These are phyloP conservation scores for Suhomyces prunicola DNA, from an alignment of 805 yeast species.

Conservation along the genomic window DNA sequence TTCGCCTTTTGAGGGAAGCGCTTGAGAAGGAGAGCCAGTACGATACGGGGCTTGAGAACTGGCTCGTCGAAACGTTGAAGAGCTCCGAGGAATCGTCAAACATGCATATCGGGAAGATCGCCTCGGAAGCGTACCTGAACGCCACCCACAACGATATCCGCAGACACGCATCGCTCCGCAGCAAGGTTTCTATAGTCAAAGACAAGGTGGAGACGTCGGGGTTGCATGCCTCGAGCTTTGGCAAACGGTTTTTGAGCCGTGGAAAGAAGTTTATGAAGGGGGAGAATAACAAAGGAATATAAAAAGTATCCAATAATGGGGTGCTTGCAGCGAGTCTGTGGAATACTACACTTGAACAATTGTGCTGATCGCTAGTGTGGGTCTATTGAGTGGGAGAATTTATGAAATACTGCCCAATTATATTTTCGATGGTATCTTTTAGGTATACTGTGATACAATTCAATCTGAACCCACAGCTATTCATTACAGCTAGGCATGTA, in stretches of 20 bases:
- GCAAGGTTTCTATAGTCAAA: constrained; percentile 47
- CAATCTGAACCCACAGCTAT: too few relatives aligned
- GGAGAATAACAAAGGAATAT: background rate
- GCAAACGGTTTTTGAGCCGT: constrained; percentile 53
- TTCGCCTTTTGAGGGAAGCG: constrained; percentile 40
- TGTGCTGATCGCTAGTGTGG: too few relatives aligned
- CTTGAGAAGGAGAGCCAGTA: constrained; percentile 39
- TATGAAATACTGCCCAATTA: too few relatives aligned
- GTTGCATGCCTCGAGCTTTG: constrained; percentile 49
- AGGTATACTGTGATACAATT: too few relatives aligned
- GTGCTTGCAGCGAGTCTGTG: too few relatives aligned
- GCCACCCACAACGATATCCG: constrained; percentile 56
- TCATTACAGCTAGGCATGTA: too few relatives aligned
- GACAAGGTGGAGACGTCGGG: constrained; percentile 46
- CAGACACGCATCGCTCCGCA: constrained; percentile 45
- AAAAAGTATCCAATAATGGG: too few relatives aligned
- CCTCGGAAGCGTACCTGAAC: constrained; percentile 62
- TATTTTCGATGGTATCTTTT: too few relatives aligned
- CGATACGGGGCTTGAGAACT: constrained; percentile 57
- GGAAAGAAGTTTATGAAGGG: constrained; percentile 50
- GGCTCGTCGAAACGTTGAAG: constrained; percentile 50
- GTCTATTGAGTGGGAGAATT: too few relatives aligned
- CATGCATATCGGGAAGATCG: constrained; percentile 51
- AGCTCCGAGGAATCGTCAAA: constrained; percentile 30
- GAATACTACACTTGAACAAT: too few relatives aligned